A percentile compares a stretch with the other conserved stretches of the same genome.
Conservation (phyloP, 441 rosid genomes). For the Eruca vesicaria region DNA sequence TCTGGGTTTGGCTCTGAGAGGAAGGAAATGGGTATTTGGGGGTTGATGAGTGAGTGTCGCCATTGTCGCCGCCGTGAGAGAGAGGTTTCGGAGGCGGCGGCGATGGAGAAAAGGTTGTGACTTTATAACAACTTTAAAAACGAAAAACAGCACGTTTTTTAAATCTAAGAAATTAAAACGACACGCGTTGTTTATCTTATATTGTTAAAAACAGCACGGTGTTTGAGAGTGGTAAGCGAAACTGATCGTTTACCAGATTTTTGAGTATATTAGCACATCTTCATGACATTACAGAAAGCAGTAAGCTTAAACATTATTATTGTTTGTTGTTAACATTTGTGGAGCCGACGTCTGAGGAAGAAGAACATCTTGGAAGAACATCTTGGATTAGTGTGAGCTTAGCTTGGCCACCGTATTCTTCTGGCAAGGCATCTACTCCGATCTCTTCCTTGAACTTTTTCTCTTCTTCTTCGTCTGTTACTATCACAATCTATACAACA, state of each 20-base stretch:
- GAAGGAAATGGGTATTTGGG: too few species aligned
- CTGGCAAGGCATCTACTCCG: slow-evolving; percentile 56
- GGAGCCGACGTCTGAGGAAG: slow-evolving; percentile 33
- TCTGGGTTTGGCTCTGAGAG: too few species aligned
- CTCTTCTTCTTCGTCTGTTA: slow-evolving; percentile 48
- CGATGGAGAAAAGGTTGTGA: neutral
- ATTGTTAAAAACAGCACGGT: neutral
- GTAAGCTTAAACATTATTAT: neutral
- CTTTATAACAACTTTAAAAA: neutral
- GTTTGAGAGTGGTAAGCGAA: neutral
- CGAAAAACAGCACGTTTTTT: neutral
- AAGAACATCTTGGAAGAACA: slow-evolving; percentile 53
- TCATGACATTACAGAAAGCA: too few species aligned
- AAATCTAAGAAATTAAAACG: neutral
- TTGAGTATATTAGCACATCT: too few species aligned
- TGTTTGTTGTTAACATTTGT: slow-evolving; percentile 1
- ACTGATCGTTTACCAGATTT: neutral
- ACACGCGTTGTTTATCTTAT: neutral
- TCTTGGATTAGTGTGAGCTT: slow-evolving; percentile 56
- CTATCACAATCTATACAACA: slow-evolving; percentile 30
- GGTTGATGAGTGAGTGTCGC: too few species aligned
- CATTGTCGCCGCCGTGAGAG: slow-evolving; percentile 30
- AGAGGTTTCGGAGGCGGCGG: slow-evolving; percentile 29
- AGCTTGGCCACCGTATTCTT: slow-evolving; percentile 65
- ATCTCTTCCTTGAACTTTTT: slow-evolving; percentile 39